Base-by-base conservation (phyloP, 257 asterid species). In the Misopates orontium region DNA sequence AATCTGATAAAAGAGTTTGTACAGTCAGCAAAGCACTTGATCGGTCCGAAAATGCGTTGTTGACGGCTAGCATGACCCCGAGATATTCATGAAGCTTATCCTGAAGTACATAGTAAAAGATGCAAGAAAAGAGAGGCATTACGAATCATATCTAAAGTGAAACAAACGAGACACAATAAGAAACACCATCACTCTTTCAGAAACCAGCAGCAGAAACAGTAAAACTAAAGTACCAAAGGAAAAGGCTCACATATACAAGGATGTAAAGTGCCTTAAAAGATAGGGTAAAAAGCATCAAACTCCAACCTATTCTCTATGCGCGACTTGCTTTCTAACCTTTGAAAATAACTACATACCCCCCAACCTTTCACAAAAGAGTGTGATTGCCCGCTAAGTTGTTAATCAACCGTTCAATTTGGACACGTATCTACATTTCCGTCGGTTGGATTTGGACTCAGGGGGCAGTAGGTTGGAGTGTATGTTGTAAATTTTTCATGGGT, bases 11-110 rank as follows among this genome's bases (percentile, higher is more conserved):
- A 80, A 84, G 89, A 28, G 99, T 90, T 75, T 93, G 99, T 58
- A 90, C 92, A 16, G 96, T 93, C 82, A 93, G 75, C 71, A 93
- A 77, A 75, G 97, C 92, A 84, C 87, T 87, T 53, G 97, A 82
- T 72, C 97, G 80, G 56, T 93, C 97, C 15, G 97, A 75, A 86
- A 85, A 88, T 10, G 99, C 97, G 72, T 82, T 90, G 81, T 93
- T 84, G 62, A 90, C 95, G 68, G 96, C 86, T 75, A 93, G 79
- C 95, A 93, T 86, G 73, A 83, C 87, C 39, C 97, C 97, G 22
- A 90, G 94, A 76, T 93, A 93, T 56, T 93, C 97, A 73, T 93
- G 97, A 62, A 93, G 88, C 75, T 93, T 86, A 79, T 93, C 99
- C 98, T 92, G 79, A 60, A 82, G 53, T 39, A 67, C 22, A 23